Base-by-base conservation (phyloP, 148 eudicot genomes). In the Oxyria digyna region DNA sequence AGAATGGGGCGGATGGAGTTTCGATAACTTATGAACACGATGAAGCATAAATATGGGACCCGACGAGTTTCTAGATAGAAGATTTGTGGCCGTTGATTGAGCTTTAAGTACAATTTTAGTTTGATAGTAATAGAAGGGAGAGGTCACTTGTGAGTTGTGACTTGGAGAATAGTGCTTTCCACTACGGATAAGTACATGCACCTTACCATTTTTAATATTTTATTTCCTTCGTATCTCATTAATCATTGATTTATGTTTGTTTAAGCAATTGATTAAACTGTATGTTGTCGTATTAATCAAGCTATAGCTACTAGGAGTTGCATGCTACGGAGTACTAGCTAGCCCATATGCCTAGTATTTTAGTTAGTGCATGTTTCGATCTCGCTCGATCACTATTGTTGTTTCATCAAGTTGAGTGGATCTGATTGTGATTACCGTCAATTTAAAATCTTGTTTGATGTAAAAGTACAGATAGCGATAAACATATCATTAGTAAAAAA, bases 51-150 rank as follows among this genome's bases (percentile, higher is more conserved):
- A 59, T 27, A 5, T 5, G 65, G 65, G 65, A 0, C 65, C 65
- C 18, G 21, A n/a, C 10, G 9, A 59, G 38, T 59, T 59, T 3
- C 6, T 24, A 18, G 18, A 29, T 27, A 27, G 65, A 15, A 29
- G 38, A 4, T 13, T 55, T 59, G 38, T 59, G 65, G 37, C 65
- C 65, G 65, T 59, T 59, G 65, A 59, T 59, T 27, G 0, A 59
- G 35, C 65, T 59, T 59, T 29, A 59, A 59, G 65, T 59, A 15
- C 65, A 29, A 59, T 57, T 27, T 57, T 57, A 37, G 9, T 59
- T 59, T 13, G 65, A 14, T 59, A 59, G 12, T 29, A 13, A 59
- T 59, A 15, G 21, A 15, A 15, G 65, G 13, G 18, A 59, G 38
- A 4, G 65, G 38, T 59, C 37, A 59, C 33, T 59, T 29, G 65